A percentile compares a stretch with the other conserved stretches of the same genome.
phyloP scores from a whole-genome alignment of 2,329 filamentous ascomycete species.

The Alternaria sp. region DNA sequence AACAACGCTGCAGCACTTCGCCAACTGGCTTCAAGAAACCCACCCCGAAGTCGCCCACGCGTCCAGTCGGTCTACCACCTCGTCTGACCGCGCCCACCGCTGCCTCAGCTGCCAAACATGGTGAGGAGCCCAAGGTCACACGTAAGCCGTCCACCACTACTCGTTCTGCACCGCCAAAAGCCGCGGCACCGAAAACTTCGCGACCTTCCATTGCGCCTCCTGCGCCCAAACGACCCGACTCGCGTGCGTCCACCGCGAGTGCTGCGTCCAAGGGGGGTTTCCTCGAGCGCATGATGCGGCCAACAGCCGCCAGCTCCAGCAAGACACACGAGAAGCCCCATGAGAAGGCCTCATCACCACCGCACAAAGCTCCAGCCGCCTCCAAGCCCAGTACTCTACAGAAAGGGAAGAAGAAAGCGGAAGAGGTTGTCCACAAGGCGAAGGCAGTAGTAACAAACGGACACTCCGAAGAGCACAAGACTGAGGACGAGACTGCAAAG shows the following conservation, averaged over 20 bases:
- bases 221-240: conserved; percentile 61
- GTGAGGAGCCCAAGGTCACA: conserved; percentile 51
- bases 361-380: conserved; percentile 39
- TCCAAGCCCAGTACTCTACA: conserved; percentile 37
- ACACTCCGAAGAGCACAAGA: conserved; percentile 23
- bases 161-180: conserved; percentile 39
- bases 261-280: conserved; percentile 73
- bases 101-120: conserved; percentile 70
- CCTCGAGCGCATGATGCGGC: conserved; percentile 82
- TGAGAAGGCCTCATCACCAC: conserved; percentile 64
- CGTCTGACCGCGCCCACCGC: conserved; percentile 75
- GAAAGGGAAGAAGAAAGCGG: conserved; percentile 51
- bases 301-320: conserved; percentile 72
- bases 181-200: conserved; percentile 42
- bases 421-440: conserved; percentile 45
- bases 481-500: conserved; percentile 24
- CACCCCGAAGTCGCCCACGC: conserved; percentile 68
- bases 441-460: conserved; percentile 47
- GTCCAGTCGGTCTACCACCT: conserved; percentile 70
- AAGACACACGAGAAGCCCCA: conserved; percentile 64
- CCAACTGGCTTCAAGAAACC: conserved; percentile 51
- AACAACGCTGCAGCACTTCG: conserved; percentile 29
- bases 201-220: conserved; percentile 50
- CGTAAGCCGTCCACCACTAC: conserved; percentile 52
- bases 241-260: conserved; percentile 59